Conservation (phyloP, 371 early-diverging fungal genomes). For the Mucor sp. region DNA sequence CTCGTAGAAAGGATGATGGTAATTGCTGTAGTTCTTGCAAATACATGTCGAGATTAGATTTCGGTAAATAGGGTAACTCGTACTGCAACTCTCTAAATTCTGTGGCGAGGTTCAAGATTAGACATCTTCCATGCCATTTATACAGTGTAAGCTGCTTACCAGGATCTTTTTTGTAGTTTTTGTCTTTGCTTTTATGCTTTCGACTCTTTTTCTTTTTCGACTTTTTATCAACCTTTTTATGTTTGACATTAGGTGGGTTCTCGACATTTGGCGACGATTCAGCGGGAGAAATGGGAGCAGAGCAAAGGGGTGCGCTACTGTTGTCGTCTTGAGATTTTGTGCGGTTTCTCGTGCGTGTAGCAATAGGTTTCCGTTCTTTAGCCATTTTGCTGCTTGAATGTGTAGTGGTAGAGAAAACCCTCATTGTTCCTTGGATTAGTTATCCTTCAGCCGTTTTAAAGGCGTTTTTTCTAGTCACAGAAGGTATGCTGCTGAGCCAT, state of each 20-base stretch:
- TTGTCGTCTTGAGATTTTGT: neutral
- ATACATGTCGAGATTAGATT: neutral
- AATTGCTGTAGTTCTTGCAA: neutral
- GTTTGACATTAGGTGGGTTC: neutral
- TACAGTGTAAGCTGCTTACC: neutral
- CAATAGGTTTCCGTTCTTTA: conserved; percentile 1
- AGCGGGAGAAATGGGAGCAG: neutral
- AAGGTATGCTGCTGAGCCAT: neutral
- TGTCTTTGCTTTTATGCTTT: neutral
- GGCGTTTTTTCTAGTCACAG: conserved; percentile 1
- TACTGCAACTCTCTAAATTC: neutral
- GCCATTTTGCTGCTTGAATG: neutral
- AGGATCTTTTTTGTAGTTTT: neutral
- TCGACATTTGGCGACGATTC: neutral
- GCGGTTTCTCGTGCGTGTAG: conserved; percentile 1
- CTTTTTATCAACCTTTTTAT: neutral
- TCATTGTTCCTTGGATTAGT: neutral
- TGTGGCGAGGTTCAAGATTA: neutral
- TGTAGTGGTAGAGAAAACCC: neutral
- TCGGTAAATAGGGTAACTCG: neutral
- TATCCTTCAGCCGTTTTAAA: neutral
- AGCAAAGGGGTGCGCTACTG: neutral
- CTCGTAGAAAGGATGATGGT: neutral
- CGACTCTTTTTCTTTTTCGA: neutral
- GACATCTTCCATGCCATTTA: neutral